Percentiles rank a stretch among this genome's conserved stretches.
These are phyloP conservation scores for Cryptococcus jaspeensis DNA, from an alignment of 1,284 basidiomycete species.

Conservation along the genomic window DNA sequence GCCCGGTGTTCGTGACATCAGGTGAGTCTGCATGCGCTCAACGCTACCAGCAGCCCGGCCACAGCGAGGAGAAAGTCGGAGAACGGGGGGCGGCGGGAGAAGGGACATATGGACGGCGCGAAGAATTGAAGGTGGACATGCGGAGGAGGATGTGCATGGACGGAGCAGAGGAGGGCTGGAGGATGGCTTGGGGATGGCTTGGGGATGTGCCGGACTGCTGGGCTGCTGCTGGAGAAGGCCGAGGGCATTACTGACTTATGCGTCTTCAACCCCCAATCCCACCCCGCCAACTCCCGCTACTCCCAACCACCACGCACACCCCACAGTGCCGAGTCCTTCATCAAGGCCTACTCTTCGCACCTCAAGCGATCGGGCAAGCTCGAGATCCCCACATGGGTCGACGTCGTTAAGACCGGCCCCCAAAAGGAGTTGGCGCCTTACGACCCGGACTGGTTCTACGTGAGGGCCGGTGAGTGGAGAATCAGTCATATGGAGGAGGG, in stretches of 20 bases:
- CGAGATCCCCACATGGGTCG: slow-evolving; percentile 98
- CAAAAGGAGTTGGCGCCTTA: slow-evolving; percentile 99
- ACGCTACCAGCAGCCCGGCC: background rate
- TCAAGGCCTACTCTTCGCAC: slow-evolving; percentile 81
- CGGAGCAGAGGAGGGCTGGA: background rate
- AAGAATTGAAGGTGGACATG: background rate
- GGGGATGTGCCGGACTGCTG: background rate
- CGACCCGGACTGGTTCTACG: slow-evolving; percentile 99
- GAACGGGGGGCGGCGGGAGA: background rate
- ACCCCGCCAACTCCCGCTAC: background rate
- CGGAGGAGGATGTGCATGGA: background rate
- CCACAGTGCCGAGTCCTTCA: slow-evolving; percentile 61
- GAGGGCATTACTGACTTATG: background rate
- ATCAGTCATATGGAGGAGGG: background rate
- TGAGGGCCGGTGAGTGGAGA: slow-evolving; percentile 77
- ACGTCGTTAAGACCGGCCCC: slow-evolving; percentile 97
- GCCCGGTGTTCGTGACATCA: slow-evolving; percentile 90
- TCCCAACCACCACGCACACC: too few relatives aligned
- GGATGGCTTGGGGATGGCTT: background rate
- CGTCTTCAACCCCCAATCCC: background rate
- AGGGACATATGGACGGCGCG: background rate
- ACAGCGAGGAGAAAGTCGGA: background rate
- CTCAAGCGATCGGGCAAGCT: slow-evolving; percentile 68
- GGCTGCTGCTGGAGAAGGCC: background rate
- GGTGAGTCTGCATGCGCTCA: slow-evolving; percentile 56